phyloP scores from a whole-genome alignment of 2,329 filamentous ascomycete species.

The Fusarium sp. region DNA sequence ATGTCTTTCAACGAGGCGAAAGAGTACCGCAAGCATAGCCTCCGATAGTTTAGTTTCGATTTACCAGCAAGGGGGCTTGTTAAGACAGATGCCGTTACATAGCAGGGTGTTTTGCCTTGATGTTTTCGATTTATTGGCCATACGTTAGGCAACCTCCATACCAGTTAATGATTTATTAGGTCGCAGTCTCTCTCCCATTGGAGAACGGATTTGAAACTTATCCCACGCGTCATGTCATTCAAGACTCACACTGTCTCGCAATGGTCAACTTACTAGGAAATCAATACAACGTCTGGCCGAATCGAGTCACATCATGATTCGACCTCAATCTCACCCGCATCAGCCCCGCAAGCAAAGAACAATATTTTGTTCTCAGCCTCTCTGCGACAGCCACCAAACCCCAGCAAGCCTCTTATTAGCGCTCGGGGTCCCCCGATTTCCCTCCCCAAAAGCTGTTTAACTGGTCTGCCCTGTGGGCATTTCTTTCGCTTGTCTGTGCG shows the following conservation, averaged over 20 bases:
- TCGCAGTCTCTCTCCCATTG: background rate
- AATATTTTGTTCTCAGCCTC: conserved; percentile 35
- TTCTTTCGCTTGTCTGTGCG: conserved; percentile 9
- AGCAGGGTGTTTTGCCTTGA: background rate
- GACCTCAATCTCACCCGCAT: conserved; percentile 7
- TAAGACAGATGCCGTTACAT: background rate
- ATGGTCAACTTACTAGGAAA: conserved; percentile 7
- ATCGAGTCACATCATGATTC: conserved; percentile 9
- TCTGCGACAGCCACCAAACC: conserved; percentile 30
- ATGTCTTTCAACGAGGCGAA: conserved; percentile 70
- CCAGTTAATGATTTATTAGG: background rate
- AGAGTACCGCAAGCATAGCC: conserved; percentile 48
- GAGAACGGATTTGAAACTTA: background rate
- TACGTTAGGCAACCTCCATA: background rate
- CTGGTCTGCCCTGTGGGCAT: conserved; percentile 43
- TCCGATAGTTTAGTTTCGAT: background rate
- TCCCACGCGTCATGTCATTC: background rate
- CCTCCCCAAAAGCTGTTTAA: conserved; percentile 27
- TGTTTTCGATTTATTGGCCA: background rate
- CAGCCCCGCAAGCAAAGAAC: conserved; percentile 22
- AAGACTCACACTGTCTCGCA: background rate
- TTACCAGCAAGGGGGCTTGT: background rate
- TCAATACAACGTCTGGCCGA: background rate
- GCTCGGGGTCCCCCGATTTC: conserved; percentile 42
- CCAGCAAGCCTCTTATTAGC: conserved; percentile 42